A percentile compares a stretch with the other conserved stretches of the same genome.
These are phyloP conservation scores for Lactifluus volemus DNA, from an alignment of 768 basidiomycete genomes.

Conservation along the genomic window DNA sequence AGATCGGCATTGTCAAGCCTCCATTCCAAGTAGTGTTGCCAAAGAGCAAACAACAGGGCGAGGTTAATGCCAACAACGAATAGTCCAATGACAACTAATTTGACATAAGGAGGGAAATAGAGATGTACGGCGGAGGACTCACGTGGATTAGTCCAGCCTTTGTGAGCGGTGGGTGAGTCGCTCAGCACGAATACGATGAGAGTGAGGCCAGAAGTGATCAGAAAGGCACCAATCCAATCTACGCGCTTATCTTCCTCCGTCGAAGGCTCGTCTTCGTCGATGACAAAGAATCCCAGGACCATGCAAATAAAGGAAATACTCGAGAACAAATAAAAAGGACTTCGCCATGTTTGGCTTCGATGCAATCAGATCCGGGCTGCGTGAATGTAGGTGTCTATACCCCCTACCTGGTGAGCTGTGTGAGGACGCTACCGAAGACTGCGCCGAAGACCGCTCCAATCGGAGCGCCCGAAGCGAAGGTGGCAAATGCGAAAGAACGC, in stretches of 20 bases:
- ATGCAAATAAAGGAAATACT: slow-evolving; percentile 47
- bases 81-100: slow-evolving; percentile 62
- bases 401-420: slow-evolving; percentile 25
- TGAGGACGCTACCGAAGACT: slow-evolving; percentile 63
- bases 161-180: slow-evolving; percentile 49
- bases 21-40: slow-evolving; percentile 56
- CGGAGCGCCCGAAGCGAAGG: slow-evolving; percentile 80
- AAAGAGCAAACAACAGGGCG: slow-evolving; percentile 46
- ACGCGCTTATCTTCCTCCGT: slow-evolving; percentile 35
- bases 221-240: slow-evolving; percentile 69
- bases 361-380: not conserved
- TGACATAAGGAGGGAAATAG: slow-evolving; percentile 14
- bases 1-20: slow-evolving; percentile 17
- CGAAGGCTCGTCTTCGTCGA: slow-evolving; percentile 46
- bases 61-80: slow-evolving; percentile 54
- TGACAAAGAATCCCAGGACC: slow-evolving; percentile 45
- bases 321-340: slow-evolving; percentile 50
- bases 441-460: slow-evolving; percentile 68
- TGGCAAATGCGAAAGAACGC: slow-evolving; percentile 71
- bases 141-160: slow-evolving; percentile 57
- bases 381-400: not conserved
- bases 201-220: slow-evolving; percentile 58
- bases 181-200: slow-evolving; percentile 68
- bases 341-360: slow-evolving; percentile 49
- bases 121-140: slow-evolving; percentile 19